Conservation (phyloP, 106 monocot genomes). For the Vanilla planifolia region DNA sequence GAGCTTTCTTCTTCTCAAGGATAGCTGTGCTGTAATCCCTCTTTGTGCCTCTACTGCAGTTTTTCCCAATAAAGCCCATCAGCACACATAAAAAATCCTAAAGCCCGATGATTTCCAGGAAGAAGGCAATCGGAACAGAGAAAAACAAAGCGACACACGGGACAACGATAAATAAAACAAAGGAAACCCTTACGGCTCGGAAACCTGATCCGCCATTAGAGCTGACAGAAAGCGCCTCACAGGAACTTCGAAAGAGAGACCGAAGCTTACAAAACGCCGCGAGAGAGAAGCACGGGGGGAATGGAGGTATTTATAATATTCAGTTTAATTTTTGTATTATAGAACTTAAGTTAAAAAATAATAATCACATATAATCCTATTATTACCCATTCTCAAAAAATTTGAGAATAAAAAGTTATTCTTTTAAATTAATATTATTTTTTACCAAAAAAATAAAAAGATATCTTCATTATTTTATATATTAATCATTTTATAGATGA, state of each 20-base stretch:
- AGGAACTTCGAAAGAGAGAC: neutral
- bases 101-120: neutral
- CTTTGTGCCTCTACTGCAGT: conserved; percentile 46
- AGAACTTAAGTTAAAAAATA: no score
- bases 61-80: neutral
- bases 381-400: no score
- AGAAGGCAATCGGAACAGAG: neutral
- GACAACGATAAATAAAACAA: neutral
- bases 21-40: conserved; percentile 68
- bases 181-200: conserved; percentile 24
- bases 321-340: no score
- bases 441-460: no score
- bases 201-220: conserved; percentile 24
- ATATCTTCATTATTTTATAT: no score
- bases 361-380: no score
- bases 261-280: neutral
- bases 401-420: no score
- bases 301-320: neutral
- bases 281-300: neutral
- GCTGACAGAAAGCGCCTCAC: no score
- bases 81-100: neutral
- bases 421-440: no score
- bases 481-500: no score
- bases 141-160: neutral
- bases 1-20: conserved; percentile 57